A percentile compares a stretch with the other conserved stretches of the same genome.
Evolutionary conservation across 139 green algal genomes (phyloP).

Genomic region (Trebouxia sp.): DNA sequence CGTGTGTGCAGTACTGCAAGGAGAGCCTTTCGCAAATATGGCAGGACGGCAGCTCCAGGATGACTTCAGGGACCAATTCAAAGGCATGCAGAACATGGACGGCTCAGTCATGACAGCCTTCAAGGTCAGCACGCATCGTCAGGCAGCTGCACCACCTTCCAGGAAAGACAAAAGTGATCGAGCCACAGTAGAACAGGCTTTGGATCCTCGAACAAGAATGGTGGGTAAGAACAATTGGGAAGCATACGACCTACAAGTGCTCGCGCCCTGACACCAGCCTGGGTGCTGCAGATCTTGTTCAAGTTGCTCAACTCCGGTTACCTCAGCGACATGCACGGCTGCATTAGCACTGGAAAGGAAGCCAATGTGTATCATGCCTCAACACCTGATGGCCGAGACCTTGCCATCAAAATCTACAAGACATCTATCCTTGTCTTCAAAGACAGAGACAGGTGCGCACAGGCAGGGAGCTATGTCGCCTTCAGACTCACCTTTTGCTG

Average conservation of each 20-base stretch:
- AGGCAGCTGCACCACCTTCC: slow-evolving; percentile 27
- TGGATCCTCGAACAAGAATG: slow-evolving; percentile 95
- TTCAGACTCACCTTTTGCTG: too few relatives aligned
- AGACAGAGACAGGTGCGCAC: slow-evolving; percentile 78
- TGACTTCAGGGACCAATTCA: slow-evolving; percentile 24
- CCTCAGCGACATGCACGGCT: slow-evolving; percentile 91
- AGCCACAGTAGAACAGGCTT: slow-evolving; percentile 85
- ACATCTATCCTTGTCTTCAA: slow-evolving; percentile 98
- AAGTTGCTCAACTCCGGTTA: slow-evolving; percentile 93
- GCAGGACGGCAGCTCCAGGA: slow-evolving; percentile 8
- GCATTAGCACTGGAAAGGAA: slow-evolving; percentile 97
- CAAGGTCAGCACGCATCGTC: slow-evolving; percentile 38
- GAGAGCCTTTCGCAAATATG: not conserved
- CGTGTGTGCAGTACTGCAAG: too few relatives aligned
- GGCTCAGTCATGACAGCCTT: slow-evolving; percentile 47
- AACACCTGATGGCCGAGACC: slow-evolving; percentile 50
- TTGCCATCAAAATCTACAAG: slow-evolving; percentile 99
- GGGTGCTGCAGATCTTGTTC: slow-evolving; percentile 82
- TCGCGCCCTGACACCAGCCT: not conserved
- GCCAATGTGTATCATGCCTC: slow-evolving; percentile 97
- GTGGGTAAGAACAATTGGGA: slow-evolving; percentile 36
- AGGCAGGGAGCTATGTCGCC: not conserved
- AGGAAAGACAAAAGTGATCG: slow-evolving; percentile 83
- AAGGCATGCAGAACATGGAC: slow-evolving; percentile 31
- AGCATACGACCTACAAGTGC: not conserved